Conservation (phyloP, 1,139 yeast genomes). For the Geotrichum bryndzae region DNA sequence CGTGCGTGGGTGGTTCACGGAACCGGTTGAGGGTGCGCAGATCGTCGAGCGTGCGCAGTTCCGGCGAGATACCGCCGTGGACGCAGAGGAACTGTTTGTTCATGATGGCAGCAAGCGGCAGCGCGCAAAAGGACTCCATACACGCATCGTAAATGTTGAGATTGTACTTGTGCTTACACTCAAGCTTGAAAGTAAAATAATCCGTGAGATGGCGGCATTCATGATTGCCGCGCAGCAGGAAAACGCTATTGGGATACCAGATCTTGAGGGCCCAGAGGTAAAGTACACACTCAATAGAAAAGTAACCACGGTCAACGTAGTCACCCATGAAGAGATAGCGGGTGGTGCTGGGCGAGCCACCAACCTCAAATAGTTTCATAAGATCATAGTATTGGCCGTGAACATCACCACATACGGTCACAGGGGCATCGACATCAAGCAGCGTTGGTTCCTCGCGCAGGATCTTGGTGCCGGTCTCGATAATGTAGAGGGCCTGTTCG, state of each 20-base stretch:
- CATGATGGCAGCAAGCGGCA: constrained; percentile 92
- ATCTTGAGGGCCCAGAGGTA: constrained; percentile 77
- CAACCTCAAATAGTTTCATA: constrained; percentile 87
- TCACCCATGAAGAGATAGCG: constrained; percentile 87
- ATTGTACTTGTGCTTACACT: constrained; percentile 83
- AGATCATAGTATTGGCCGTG: constrained; percentile 94
- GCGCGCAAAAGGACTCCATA: constrained; percentile 72
- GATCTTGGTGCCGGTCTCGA: constrained; percentile 62
- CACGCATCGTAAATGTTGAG: constrained; percentile 64
- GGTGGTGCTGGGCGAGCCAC: constrained; percentile 77
- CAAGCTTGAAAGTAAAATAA: constrained; percentile 87
- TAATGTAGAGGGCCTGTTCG: constrained; percentile 64
- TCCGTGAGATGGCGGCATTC: constrained; percentile 92
- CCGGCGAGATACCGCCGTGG: constrained; percentile 96
- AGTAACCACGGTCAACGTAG: constrained; percentile 92
- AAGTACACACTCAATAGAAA: constrained; percentile 80
- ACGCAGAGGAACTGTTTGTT: constrained; percentile 93
- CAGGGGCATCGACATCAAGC: constrained; percentile 81
- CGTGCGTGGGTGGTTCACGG: constrained; percentile 89
- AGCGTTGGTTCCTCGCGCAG: constrained; percentile 71
- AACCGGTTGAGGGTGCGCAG: constrained; percentile 67
- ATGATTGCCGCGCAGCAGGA: constrained; percentile 90
- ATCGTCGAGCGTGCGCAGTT: constrained; percentile 65
- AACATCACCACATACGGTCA: constrained; percentile 92
- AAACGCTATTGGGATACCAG: constrained; percentile 68